Percentiles rank a stretch among this genome's conserved stretches.
phyloP scores from a whole-genome alignment of 169 alveolate species.

The Cryptosporidium felis region DNA sequence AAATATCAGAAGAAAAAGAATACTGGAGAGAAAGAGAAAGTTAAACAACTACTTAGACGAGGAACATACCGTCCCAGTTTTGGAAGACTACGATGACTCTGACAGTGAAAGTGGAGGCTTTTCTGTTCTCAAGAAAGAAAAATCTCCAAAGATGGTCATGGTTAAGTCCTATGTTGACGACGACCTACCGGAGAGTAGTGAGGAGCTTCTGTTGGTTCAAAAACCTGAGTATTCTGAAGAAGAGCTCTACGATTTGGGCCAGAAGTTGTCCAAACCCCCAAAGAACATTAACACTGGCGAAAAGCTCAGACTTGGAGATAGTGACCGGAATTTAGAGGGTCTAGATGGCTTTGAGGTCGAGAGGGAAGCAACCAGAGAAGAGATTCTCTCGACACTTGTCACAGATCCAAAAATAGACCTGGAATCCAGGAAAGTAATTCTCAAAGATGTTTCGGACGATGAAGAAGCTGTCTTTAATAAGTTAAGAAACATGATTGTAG shows the following conservation, averaged over 20 bases:
- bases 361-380: conserved; percentile 31
- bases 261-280: neutral
- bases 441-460: conserved; percentile 30
- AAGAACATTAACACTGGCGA: neutral
- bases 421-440: neutral
- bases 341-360: neutral
- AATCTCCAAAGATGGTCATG: conserved; percentile 1
- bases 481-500: conserved; percentile 1
- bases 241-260: conserved; percentile 64
- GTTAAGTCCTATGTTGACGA: conserved; percentile 67
- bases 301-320: neutral
- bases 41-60: conserved; percentile 7
- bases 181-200: conserved; percentile 35
- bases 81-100: too few relatives aligned
- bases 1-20: conserved; percentile 12
- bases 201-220: conserved; percentile 43
- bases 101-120: neutral
- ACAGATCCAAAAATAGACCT: conserved; percentile 24
- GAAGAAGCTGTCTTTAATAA: conserved; percentile 27
- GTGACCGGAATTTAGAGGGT: neutral
- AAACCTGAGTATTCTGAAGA: conserved; percentile 54
- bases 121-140: neutral
- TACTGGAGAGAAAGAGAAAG: conserved; percentile 26
- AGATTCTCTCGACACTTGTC: conserved; percentile 26
- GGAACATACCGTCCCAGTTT: conserved; percentile 53